Base-by-base conservation (phyloP, 352 stramenopile genomes). In the Peronospora belbahrii region DNA sequence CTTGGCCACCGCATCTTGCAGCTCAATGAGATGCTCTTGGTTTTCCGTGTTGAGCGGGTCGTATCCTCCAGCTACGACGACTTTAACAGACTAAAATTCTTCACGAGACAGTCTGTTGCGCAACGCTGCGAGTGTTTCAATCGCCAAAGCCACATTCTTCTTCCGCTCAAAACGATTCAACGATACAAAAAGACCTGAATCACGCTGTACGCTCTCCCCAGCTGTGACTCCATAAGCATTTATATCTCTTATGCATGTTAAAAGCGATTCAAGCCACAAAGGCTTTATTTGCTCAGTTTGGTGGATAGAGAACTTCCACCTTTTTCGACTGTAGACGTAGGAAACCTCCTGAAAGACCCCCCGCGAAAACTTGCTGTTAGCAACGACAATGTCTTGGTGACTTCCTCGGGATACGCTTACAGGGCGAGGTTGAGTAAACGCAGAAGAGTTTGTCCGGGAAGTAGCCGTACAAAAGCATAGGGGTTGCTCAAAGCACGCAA, bases 91-190 rank as follows among this genome's bases (percentile, higher is more conserved):
- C n/a, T 62, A 52, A 49, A 80, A 80, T 22, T 66, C 51, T 0
- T 71, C 58, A 24, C 48, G 42, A 5, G 59, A 7, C 5, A 89
- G 44, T 20, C 61, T 61, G 7, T 28, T 35, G 28, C 79, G 63
- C 15, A 95, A 56, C 38, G 78, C 48, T 2, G 68, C 72, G 19
- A 96, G 67, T 23, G 84, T 80, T 37, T 90, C 61, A 51, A 97
- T 79, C 11, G 85, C 85, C 4, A 98, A 64, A 22, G 71, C 79
- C 18, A 98, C 77, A 56, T 97, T 97, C 74, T 98, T 99, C 83
- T 99, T 99, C 10, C 95, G 77, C 70, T 99, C 96, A 52, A 97
- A 99, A 27, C 96, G 81, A 73, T 99, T 99, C 43, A 99, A 63
- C 20, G 94, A 98, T 14, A 99, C 82, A 48, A 99, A 95, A 6